Evolutionary conservation across 805 yeast species (phyloP), one percentile per base, ranked within the genome.

Genomic region (Candida fluviatilis): DNA sequence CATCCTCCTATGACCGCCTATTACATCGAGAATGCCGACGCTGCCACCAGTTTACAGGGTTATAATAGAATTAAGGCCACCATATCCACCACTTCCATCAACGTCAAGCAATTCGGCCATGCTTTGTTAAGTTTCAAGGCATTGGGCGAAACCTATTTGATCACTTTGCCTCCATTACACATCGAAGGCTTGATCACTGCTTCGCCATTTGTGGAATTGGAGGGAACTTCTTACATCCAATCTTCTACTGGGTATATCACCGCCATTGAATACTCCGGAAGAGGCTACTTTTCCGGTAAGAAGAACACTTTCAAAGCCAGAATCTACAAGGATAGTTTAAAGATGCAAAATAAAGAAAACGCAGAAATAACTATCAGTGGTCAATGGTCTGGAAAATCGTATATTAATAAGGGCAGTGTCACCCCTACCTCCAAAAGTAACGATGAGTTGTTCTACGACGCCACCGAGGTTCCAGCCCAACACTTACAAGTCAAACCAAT

Each of bases 1-100:
- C 99, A 93, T 61, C 99, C 99, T 13, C 98, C 99, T 18, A 82
- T 85, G 25, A 90, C 98, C n/a, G 97, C 93, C 5, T 93, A 89
- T 58, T 77, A 89, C 31, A 76, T 93, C 39, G 66, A 76, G 54
- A 89, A 89, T 58, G 84, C 80, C 45, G 76, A 78, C 52, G 73
- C 82, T 58, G 73, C 81, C 24, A 82, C 83, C 18, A 63, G 69
- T 30, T 69, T 89, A 45, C 85, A 90, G 60, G 99, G 99, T 38
- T 91, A 87, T 66, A 90, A 86, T 55, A 91, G 91, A 28, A 78
- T 91, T 54, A 84, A 78, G 60, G 90, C 97, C 18, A 78, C 86
- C 16, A 82, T 93, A 64, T 74, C 90, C 17, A 73, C 89, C 31
- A 72, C 89, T 10, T 78, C 93, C 35, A 73, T 93, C 50, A 81